These are phyloP conservation scores for Pogostemon cablin DNA, from an alignment of 257 asterid genomes.

Conservation along the genomic window DNA sequence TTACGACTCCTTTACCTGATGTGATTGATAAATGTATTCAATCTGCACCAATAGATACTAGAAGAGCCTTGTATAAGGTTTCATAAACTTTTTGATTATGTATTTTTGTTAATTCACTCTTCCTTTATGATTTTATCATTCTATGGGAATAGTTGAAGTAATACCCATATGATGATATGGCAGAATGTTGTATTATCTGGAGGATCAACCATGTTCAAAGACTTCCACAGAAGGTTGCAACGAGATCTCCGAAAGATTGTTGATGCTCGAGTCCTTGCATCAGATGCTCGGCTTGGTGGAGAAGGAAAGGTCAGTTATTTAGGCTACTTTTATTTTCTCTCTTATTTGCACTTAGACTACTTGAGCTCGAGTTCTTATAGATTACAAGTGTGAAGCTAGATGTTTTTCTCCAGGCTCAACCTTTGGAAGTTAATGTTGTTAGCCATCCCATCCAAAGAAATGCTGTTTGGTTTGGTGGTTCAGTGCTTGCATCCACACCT, in stretches of 20 bases:
- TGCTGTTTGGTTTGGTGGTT: constrained; percentile 99
- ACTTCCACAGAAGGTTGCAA: constrained; percentile 84
- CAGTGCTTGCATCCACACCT: constrained; percentile 94
- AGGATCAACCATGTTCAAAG: constrained; percentile 98
- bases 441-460: constrained; percentile 93
- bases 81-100: constrained; percentile 20
- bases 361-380: constrained; percentile 18
- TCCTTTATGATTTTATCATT: constrained; percentile 12
- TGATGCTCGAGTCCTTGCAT: constrained; percentile 77
- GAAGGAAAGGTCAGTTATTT: constrained; percentile 55
- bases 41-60: constrained; percentile 98
- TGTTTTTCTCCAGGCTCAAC: constrained; percentile 62
- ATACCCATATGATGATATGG: constrained; percentile 30
- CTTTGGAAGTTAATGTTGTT: constrained; percentile 91
- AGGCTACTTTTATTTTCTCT: constrained; percentile 16
- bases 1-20: constrained; percentile 82
- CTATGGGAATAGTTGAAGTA: constrained; percentile 25
- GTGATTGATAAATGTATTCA: constrained; percentile 92
- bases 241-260: constrained; percentile 87
- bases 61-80: constrained; percentile 96
- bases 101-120: constrained; percentile 28
- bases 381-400: constrained; percentile 23
- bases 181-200: constrained; percentile 96
- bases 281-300: constrained; percentile 70
- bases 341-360: not conserved